These are phyloP conservation scores for Daedaleopsis sinensis DNA, from an alignment of 768 basidiomycete genomes.

Conservation along the genomic window DNA sequence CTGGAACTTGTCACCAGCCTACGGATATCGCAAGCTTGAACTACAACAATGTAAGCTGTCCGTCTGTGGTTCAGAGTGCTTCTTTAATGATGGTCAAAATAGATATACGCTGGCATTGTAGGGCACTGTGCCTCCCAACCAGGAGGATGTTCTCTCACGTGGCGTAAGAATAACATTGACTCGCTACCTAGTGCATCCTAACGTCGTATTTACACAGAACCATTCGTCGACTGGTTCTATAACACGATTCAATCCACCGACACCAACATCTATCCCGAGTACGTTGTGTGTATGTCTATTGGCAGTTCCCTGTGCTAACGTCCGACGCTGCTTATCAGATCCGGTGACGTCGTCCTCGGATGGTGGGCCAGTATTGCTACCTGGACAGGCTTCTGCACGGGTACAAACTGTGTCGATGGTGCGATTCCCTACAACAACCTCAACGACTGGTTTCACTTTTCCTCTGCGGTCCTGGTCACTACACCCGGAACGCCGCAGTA, in stretches of 20 bases:
- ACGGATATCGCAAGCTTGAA: slow-evolving; percentile 1
- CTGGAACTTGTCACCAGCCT: slow-evolving; percentile 6
- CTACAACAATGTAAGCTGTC: not conserved
- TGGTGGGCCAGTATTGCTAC: slow-evolving; percentile 6
- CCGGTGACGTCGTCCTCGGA: slow-evolving; percentile 3
- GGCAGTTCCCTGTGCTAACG: not conserved
- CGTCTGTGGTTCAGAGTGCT: no score
- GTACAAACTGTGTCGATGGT: slow-evolving; percentile 1
- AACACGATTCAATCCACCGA: slow-evolving; percentile 2
- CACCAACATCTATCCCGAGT: slow-evolving; percentile 4
- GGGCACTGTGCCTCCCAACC: slow-evolving; percentile 3
- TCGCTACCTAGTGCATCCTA: not conserved
- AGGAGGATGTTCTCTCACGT: slow-evolving; percentile 2
- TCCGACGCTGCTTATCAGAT: not conserved
- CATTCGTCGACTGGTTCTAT: slow-evolving; percentile 12
- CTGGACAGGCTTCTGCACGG: slow-evolving; percentile 6
- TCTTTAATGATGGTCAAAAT: not conserved
- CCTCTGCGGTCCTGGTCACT: not conserved
- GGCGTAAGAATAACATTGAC: not conserved
- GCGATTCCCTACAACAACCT: slow-evolving; percentile 8
- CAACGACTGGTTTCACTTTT: slow-evolving; percentile 15
- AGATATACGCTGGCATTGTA: slow-evolving; percentile 4
- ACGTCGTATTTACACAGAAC: not conserved
- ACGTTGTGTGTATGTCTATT: not conserved
- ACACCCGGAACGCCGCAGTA: slow-evolving; percentile 5